A percentile compares a stretch with the other conserved stretches of the same genome.
Conservation (phyloP, 768 basidiomycete species). For the Fomitopsis serialis region DNA sequence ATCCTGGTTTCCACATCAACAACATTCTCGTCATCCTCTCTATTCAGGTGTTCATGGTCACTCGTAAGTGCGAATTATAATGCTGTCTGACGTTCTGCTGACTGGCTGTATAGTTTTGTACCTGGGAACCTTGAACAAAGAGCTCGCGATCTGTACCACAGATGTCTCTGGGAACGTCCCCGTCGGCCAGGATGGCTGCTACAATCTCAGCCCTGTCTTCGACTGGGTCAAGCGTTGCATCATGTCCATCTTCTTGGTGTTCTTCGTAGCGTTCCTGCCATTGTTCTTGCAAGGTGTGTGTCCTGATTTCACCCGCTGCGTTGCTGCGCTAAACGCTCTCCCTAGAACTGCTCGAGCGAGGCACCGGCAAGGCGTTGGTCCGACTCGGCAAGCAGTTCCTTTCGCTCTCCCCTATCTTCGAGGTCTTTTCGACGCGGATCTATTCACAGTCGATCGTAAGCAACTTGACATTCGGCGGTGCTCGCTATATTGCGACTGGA, state of each 20-base stretch:
- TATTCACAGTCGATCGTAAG: constrained; percentile 96
- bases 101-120: constrained; percentile 59
- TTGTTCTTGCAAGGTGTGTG: constrained; percentile 87
- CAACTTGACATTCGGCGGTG: constrained; percentile 96
- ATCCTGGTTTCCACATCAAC: constrained; percentile 99
- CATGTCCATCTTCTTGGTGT: constrained; percentile 96
- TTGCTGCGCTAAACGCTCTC: constrained; percentile 2
- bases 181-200: constrained; percentile 86
- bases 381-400: constrained; percentile 96
- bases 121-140: constrained; percentile 95
- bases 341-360: constrained; percentile 90
- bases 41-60: constrained; percentile 96
- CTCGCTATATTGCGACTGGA: constrained; percentile 97
- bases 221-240: constrained; percentile 98
- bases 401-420: constrained; percentile 95
- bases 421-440: constrained; percentile 98
- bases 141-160: constrained; percentile 81
- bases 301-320: background rate
- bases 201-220: constrained; percentile 94
- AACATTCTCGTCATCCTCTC: constrained; percentile 99
- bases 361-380: constrained; percentile 89
- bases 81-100: constrained; percentile 1
- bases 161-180: constrained; percentile 78
- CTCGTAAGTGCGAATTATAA: constrained; percentile 47
- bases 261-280: constrained; percentile 96